Evolutionary conservation across 225 moss, liverwort and hornwort genomes (phyloP).

Genomic region (Rhytidiadelphus loreus): DNA sequence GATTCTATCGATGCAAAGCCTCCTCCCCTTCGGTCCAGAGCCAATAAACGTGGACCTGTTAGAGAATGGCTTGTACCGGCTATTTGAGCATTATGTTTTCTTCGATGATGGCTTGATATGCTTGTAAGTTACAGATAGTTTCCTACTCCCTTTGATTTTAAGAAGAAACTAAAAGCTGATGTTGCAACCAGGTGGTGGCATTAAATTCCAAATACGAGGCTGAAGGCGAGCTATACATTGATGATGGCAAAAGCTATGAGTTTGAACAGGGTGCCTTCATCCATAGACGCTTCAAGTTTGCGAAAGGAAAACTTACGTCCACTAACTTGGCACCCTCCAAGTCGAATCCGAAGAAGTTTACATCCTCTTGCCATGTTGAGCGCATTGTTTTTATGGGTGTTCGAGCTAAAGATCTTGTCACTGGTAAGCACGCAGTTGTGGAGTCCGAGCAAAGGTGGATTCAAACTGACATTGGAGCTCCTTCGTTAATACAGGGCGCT

Average conservation of each 20-base stretch:
- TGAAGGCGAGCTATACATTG: slow-evolving; percentile 84
- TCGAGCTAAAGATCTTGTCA: slow-evolving; percentile 51
- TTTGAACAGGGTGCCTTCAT: slow-evolving; percentile 77
- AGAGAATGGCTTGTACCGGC: not conserved
- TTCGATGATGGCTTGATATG: not conserved
- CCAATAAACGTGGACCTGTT: not conserved
- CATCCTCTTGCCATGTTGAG: slow-evolving; percentile 63
- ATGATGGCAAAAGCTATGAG: slow-evolving; percentile 89
- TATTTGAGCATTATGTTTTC: not conserved
- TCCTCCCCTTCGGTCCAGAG: not conserved
- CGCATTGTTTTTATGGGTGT: slow-evolving; percentile 85
- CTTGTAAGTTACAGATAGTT: not conserved
- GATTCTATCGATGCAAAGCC: not conserved
- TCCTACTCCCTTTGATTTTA: not conserved
- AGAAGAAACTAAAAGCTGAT: not conserved
- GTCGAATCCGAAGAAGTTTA: slow-evolving; percentile 31
- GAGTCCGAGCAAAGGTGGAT: slow-evolving; percentile 60
- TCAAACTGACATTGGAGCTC: slow-evolving; percentile 69
- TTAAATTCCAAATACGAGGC: slow-evolving; percentile 79
- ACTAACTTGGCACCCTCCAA: slow-evolving; percentile 38
- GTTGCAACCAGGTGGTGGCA: slow-evolving; percentile 67
- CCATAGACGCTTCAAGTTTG: slow-evolving; percentile 70
- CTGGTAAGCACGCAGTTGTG: slow-evolving; percentile 65
- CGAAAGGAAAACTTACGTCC: slow-evolving; percentile 74
- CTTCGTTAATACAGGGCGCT: slow-evolving; percentile 54